These are phyloP conservation scores for Codiaeum variegatum DNA, from an alignment of 441 rosid species.

Conservation along the genomic window DNA sequence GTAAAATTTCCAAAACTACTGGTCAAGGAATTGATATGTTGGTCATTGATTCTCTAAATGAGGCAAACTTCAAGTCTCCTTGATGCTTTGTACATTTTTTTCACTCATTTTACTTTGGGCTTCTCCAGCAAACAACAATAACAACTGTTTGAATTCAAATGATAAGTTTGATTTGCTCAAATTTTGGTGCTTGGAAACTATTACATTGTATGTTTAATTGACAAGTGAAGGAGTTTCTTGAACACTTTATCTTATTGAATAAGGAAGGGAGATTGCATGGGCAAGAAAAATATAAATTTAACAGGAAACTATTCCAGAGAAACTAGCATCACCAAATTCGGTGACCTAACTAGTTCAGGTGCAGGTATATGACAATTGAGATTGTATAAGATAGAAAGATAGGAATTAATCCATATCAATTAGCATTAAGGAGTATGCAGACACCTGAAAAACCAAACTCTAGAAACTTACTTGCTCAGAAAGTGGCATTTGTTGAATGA, in stretches of 20 bases:
- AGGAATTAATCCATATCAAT: constrained; percentile 5
- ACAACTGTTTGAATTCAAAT: not conserved
- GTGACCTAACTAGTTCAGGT: constrained; percentile 6
- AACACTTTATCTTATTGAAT: not conserved
- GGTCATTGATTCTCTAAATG: not conserved
- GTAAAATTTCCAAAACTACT: constrained; percentile 4
- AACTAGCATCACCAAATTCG: constrained; percentile 1
- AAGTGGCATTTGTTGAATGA: constrained; percentile 24
- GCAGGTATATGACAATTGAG: not conserved
- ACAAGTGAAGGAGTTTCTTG: not conserved
- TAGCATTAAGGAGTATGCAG: not conserved
- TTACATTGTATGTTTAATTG: not conserved
- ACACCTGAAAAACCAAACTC: constrained; percentile 11
- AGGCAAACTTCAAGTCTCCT: constrained; percentile 5
- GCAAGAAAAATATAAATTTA: not conserved
- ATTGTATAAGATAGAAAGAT: not conserved
- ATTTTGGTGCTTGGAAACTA: not conserved
- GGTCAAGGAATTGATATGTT: not conserved
- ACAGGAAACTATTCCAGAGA: not conserved
- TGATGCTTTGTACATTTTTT: not conserved
- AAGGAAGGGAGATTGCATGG: not conserved
- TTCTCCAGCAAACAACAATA: not conserved
- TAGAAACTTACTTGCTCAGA: constrained; percentile 31
- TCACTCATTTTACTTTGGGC: not conserved
- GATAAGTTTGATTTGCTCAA: not conserved